Evolutionary conservation across 768 basidiomycete species (phyloP).

Genomic region (Amanita pseudoporphyria): DNA sequence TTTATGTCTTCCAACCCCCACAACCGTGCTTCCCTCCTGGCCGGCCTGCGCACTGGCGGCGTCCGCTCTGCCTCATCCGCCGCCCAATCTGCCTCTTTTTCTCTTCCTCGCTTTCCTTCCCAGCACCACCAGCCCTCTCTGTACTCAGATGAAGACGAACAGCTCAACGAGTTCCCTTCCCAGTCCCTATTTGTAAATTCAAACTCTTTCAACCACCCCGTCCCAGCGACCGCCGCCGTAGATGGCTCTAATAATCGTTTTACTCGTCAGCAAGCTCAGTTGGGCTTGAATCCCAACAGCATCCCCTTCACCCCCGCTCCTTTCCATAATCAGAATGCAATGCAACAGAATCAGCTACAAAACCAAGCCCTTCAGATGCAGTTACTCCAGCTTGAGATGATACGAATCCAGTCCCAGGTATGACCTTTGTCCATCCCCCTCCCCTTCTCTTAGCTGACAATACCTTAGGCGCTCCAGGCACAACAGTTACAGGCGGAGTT

Average conservation of each 20-base stretch:
- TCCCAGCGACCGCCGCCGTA: conserved; percentile 63
- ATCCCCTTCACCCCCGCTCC: conserved; percentile 37
- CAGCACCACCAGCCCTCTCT: conserved; percentile 28
- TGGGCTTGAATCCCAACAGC: conserved; percentile 45
- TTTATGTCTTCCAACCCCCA: conserved; percentile 42
- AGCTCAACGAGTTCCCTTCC: conserved; percentile 13
- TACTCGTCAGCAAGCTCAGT: conserved; percentile 45
- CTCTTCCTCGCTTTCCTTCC: conserved; percentile 46
- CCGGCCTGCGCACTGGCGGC: conserved; percentile 84
- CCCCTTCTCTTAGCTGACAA: conserved; percentile 11
- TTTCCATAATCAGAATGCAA: conserved; percentile 18
- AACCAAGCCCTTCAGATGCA: conserved; percentile 70
- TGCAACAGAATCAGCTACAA: conserved; percentile 40
- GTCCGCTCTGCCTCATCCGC: conserved; percentile 72
- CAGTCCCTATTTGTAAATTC: conserved; percentile 34
- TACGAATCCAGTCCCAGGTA: conserved; percentile 63
- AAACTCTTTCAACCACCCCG: conserved; percentile 14
- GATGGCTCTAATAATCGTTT: conserved; percentile 63
- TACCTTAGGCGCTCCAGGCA: conserved; percentile 49
- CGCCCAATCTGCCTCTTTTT: conserved; percentile 51
- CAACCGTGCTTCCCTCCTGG: conserved; percentile 75
- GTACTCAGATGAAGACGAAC: conserved; percentile 47
- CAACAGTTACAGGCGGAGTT: conserved; percentile 73
- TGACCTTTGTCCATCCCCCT: neutral
- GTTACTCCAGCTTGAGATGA: conserved; percentile 76